These are phyloP conservation scores for Golubevia pallescens DNA, from an alignment of 1,284 basidiomycete species.

Conservation along the genomic window DNA sequence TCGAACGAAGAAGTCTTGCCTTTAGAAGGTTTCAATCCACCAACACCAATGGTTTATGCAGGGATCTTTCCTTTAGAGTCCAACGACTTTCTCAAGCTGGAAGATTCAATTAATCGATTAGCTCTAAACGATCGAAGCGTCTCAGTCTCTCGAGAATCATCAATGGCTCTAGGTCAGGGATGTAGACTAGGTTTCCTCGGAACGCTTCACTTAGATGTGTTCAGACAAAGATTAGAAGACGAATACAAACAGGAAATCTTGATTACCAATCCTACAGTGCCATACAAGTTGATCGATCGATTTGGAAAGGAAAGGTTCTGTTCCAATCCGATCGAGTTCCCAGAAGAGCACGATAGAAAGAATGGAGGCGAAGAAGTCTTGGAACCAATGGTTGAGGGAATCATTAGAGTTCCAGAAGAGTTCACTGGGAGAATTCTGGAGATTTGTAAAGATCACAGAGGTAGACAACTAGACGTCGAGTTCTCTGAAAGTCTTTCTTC, in stretches of 20 bases:
- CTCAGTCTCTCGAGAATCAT: slow-evolving; percentile 88
- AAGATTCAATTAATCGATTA: slow-evolving; percentile 92
- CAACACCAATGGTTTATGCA: slow-evolving; percentile 96
- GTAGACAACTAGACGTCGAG: slow-evolving; percentile 45
- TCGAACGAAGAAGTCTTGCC: slow-evolving; percentile 79
- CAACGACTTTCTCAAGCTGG: slow-evolving; percentile 87
- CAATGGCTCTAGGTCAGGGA: slow-evolving; percentile 91
- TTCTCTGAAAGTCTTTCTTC: slow-evolving; percentile 19
- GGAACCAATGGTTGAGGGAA: slow-evolving; percentile 54
- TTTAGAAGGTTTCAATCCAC: slow-evolving; percentile 88
- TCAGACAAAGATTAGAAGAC: slow-evolving; percentile 92
- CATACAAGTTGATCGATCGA: slow-evolving; percentile 46
- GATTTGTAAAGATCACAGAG: slow-evolving; percentile 58
- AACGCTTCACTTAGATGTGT: slow-evolving; percentile 95
- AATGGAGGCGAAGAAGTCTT: slow-evolving; percentile 30
- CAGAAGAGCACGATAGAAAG: slow-evolving; percentile 31
- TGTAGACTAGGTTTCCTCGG: slow-evolving; percentile 94
- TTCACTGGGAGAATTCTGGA: slow-evolving; percentile 62
- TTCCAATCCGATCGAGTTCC: slow-evolving; percentile 57
- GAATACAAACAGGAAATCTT: slow-evolving; percentile 72
- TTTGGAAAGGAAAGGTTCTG: slow-evolving; percentile 29
- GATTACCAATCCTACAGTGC: slow-evolving; percentile 58
- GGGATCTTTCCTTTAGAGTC: slow-evolving; percentile 93
- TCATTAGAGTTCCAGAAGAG: slow-evolving; percentile 53
- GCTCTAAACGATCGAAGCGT: slow-evolving; percentile 85